phyloP scores from a whole-genome alignment of 2,329 filamentous ascomycete genomes.

The Pyrenochaeta sp. region DNA sequence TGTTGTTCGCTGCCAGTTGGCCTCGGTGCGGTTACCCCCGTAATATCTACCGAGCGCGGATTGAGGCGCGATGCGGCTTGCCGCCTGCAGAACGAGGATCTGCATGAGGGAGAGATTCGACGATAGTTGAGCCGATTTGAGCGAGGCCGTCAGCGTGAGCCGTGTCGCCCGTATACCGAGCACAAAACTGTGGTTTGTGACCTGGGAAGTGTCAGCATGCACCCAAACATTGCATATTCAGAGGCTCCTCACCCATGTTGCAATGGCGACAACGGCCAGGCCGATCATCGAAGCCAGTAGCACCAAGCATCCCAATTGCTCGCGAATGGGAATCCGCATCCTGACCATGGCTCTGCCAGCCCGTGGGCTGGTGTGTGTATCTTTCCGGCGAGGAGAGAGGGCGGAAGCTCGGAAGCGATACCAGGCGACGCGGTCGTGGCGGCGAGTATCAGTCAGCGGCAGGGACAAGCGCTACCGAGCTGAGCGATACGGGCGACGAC shows the following conservation, averaged over 20 bases:
- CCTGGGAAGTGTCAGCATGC: slow-evolving; percentile 44
- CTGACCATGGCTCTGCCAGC: slow-evolving; percentile 45
- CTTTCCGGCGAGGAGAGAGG: slow-evolving; percentile 5
- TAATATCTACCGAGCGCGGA: slow-evolving; percentile 61
- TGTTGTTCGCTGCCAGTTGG: slow-evolving; percentile 68
- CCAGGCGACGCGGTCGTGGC: slow-evolving; percentile 2
- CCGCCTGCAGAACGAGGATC: slow-evolving; percentile 75
- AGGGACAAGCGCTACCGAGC: slow-evolving; percentile 12
- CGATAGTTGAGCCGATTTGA: slow-evolving; percentile 84
- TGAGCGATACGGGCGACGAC: slow-evolving; percentile 19
- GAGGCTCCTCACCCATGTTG: slow-evolving; percentile 63
- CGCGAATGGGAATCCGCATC: slow-evolving; percentile 88
- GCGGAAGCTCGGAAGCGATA: slow-evolving; percentile 6
- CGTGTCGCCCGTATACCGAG: slow-evolving; percentile 65
- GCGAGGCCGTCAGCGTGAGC: slow-evolving; percentile 79
- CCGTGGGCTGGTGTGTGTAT: not conserved
- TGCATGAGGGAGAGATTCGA: slow-evolving; percentile 82
- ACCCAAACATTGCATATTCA: not conserved
- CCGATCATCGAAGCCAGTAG: slow-evolving; percentile 76
- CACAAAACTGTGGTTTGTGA: slow-evolving; percentile 70
- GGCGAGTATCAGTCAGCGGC: slow-evolving; percentile 25
- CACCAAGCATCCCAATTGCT: slow-evolving; percentile 85
- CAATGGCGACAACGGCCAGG: slow-evolving; percentile 80
- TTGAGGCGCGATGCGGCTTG: slow-evolving; percentile 68
- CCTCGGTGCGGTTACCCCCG: slow-evolving; percentile 60